Base-by-base conservation (phyloP, 805 yeast species). In the Monosporozyma yasuniensis region DNA sequence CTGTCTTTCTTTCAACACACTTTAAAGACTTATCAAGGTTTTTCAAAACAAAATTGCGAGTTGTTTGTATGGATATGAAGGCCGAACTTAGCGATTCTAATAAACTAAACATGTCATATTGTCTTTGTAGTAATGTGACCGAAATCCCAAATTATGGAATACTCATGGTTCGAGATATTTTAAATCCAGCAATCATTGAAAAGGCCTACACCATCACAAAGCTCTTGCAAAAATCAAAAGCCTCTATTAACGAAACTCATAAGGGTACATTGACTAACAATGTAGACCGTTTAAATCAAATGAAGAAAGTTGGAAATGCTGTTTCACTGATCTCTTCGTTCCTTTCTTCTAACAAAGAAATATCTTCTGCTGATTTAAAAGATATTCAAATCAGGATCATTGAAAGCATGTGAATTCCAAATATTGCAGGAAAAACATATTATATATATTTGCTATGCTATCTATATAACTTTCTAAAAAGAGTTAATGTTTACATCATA, bases 1-100 rank as follows among this genome's bases (percentile, higher is more conserved):
- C 65, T 0, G 70, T 72, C 0, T 69, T 73, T 50, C 51, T 73
- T 12, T 66, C 77, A 3, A 75, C 80, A 0, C 80, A 76, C 62
- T 75, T 74, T 51, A 65, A 58, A 42, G 72, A 72, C 44, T 56
- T 76, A 10, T 72, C 77, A 0, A 61, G 60, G 19, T 57, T 68
- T 0, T 51, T 76, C n/a, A 56, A 59, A 3, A 54, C 56, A 2
- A 65, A 62, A 28, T 61, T 66, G 0, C 67, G 70, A 0, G 73
- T 75, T 2, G 45, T 60, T 2, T 72, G 72, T 46, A 48, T 66
- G 16, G 71, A 72, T 42, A 72, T 74, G 76, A 54, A 54, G 21
- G 57, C 67, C 0, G 64, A 54, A 1, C 45, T 62, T 2, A 44
- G 42, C 3, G 42, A 38, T 8, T 44, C 54, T 14, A 53, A 57